Evolutionary conservation across 805 yeast species (phyloP), one percentile per base, ranked within the genome.

Genomic region (Monosporozyma servazzii): DNA sequence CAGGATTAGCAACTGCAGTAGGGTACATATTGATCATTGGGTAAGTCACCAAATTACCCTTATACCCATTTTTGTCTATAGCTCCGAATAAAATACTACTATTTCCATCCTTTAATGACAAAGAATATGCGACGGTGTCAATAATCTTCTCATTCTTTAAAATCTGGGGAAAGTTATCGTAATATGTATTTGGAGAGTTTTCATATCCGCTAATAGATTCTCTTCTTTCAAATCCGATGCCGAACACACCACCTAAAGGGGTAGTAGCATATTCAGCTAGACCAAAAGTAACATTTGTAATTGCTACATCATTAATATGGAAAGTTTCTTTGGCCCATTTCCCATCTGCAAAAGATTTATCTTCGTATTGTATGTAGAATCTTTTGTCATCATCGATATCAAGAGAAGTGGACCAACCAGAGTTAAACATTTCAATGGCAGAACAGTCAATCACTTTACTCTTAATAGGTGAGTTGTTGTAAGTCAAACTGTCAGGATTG

Each of bases 61-160:
- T 53, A 62, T 73, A 80, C 61, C 80, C 80, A 30, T 75, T 70
- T 40, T 71, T 71, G 56, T 83, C 88, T 36, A 79, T 68, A 10
- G 81, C 88, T 15, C 89, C 88, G 69, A 84, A 82, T 48, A 84
- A 61, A 18, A 84, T 69, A 5, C 75, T 64, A 1, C 86, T 86
- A 1, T 67, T 53, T 13, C 60, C 52, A 5, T 67, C 66, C 54
- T 75, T 75, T 58, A 84, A 70, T 58, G 71, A 81, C 53, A 85
- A 66, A 0, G 88, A 82, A 64, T 81, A 85, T 1, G 78, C 75
- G 23, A 72, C 71, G 47, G 74, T 73, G 37, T 71, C 61, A 54
- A 78, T 82, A 30, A 75, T 59, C 0, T 84, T 85, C 47, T 75
- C 75, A 17, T 69, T 59, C 51, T 75, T 77, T 66, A 86, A 64